Conservation (phyloP, 169 alveolate genomes). For the Plasmodium vivax region DNA sequence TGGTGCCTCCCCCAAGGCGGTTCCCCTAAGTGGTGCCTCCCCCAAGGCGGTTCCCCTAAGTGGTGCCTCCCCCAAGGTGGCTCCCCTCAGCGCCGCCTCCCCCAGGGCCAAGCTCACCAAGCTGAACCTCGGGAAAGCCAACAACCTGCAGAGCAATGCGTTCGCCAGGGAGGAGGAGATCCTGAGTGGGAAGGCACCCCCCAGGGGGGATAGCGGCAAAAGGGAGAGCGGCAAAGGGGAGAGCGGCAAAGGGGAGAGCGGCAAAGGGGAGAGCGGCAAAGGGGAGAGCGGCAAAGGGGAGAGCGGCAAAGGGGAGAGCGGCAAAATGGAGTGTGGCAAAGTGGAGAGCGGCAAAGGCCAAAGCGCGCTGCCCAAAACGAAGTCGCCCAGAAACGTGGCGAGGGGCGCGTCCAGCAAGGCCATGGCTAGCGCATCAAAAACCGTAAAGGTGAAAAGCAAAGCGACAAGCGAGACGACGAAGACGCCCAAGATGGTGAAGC, state of each 20-base stretch:
- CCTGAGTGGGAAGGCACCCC: not conserved
- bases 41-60: not conserved
- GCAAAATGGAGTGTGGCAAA: not conserved
- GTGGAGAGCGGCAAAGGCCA: not conserved
- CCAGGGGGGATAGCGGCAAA: no score
- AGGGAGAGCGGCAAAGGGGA: no score
- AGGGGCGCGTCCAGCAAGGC: not conserved
- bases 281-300: not conserved
- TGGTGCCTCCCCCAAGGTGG: not conserved
- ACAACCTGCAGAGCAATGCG: not conserved
- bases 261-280: not conserved
- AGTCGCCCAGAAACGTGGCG: slow-evolving; percentile 14
- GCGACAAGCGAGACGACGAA: not conserved
- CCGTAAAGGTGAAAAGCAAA: not conserved
- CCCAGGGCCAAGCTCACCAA: not conserved
- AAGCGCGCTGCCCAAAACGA: not conserved
- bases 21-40: not conserved
- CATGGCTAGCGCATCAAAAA: not conserved
- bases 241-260: no score
- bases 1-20: not conserved
- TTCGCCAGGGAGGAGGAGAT: not conserved
- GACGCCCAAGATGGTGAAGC: slow-evolving; percentile 28
- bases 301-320: not conserved
- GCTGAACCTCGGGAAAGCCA: not conserved
- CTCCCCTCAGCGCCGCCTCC: not conserved